phyloP scores from a whole-genome alignment of 768 basidiomycete genomes.

The Tylopilus rubrobrunneus region DNA sequence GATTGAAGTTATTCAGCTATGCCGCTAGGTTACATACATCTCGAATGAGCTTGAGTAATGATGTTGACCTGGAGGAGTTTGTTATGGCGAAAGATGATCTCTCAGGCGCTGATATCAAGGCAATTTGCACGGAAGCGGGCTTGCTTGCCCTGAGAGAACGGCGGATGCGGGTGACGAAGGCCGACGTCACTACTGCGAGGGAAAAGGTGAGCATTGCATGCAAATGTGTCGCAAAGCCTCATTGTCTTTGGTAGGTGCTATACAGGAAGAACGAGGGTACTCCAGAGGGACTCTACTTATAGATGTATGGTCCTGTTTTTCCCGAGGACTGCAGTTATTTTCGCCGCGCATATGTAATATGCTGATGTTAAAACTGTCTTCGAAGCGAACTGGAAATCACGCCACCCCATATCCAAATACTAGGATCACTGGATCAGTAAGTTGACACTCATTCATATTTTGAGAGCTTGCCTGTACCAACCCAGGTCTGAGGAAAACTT shows the following conservation, averaged over 20 bases:
- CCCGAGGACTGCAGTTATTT: neutral
- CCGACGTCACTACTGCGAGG: slow-evolving; percentile 84
- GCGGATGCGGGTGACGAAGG: slow-evolving; percentile 90
- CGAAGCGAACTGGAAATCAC: neutral
- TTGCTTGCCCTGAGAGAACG: slow-evolving; percentile 90
- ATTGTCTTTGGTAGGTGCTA: slow-evolving; percentile 50
- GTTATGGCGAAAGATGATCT: slow-evolving; percentile 95
- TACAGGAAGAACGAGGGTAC: slow-evolving; percentile 98
- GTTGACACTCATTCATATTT: neutral
- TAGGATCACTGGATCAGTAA: neutral
- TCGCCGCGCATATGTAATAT: neutral
- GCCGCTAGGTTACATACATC: slow-evolving; percentile 76
- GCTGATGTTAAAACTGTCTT: neutral
- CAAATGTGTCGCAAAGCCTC: slow-evolving; percentile 6
- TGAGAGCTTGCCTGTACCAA: neutral
- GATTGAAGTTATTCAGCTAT: slow-evolving; percentile 5
- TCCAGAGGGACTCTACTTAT: slow-evolving; percentile 84
- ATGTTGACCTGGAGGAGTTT: slow-evolving; percentile 95
- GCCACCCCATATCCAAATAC: neutral
- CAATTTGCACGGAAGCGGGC: slow-evolving; percentile 98
- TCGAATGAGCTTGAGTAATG: slow-evolving; percentile 83
- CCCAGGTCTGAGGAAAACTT: neutral
- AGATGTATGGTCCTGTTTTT: slow-evolving; percentile 21
- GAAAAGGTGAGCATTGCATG: slow-evolving; percentile 68
- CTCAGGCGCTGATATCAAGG: slow-evolving; percentile 98